Conservation (phyloP, 768 basidiomycete species). For the Leccinum fibrillosum region DNA sequence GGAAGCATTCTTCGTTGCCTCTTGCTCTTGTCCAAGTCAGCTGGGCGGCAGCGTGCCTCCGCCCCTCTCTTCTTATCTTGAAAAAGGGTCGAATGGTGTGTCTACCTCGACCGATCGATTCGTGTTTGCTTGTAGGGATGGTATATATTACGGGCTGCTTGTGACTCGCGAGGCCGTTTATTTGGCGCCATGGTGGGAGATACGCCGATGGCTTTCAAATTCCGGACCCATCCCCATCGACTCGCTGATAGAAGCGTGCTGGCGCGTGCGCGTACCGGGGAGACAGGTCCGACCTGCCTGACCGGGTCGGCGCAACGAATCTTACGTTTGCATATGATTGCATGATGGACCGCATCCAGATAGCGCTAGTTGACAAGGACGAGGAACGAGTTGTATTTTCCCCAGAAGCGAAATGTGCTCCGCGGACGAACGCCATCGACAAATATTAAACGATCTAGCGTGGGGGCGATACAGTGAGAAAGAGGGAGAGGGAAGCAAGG, state of each 20-base stretch:
- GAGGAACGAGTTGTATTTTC: not conserved
- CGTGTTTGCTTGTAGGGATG: not conserved
- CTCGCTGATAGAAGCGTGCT: not conserved
- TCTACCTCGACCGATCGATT: not conserved
- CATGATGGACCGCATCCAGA: not conserved
- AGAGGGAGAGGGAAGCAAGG: not conserved
- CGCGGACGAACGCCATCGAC: slow-evolving; percentile 1
- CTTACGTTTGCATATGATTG: not conserved
- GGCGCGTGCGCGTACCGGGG: not conserved
- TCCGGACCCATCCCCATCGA: not conserved
- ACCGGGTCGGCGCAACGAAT: not conserved
- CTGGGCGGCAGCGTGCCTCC: not conserved
- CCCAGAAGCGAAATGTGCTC: not conserved
- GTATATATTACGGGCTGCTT: not conserved
- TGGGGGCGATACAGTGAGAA: not conserved
- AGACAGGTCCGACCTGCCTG: not conserved
- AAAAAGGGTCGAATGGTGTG: not conserved
- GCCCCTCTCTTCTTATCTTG: not conserved
- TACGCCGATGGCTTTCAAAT: not conserved
- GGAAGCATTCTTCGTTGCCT: not conserved
- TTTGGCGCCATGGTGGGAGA: not conserved
- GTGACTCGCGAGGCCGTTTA: not conserved
- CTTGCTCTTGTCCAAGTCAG: not conserved
- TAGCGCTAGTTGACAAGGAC: not conserved
- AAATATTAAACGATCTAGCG: not conserved